Percentiles rank a stretch among this genome's conserved stretches.
Conservation (phyloP, 2,329 filamentous ascomycete genomes). For the Fusarium phyllophilum region DNA sequence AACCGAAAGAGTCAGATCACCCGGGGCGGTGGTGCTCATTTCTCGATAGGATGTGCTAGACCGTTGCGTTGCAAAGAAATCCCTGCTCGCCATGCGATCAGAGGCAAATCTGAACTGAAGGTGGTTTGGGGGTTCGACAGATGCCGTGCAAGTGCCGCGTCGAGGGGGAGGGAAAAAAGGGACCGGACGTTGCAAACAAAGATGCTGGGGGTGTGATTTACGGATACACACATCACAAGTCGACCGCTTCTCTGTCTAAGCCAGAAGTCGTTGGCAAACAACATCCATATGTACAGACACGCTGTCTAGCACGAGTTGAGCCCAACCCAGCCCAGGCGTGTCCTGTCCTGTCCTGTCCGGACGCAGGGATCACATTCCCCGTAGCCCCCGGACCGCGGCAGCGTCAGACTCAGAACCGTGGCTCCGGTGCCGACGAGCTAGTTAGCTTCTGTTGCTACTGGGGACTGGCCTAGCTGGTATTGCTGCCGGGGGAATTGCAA, state of each 20-base stretch:
- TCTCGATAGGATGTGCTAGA: conserved; percentile 15
- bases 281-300: conserved; percentile 6
- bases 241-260: conserved; percentile 20
- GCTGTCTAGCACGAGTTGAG: conserved; percentile 12
- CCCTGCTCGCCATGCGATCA: conserved; percentile 36
- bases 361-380: conserved; percentile 37
- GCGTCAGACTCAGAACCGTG: conserved; percentile 44
- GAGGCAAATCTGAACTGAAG: conserved; percentile 3
- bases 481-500: conserved; percentile 20
- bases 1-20: conserved; percentile 37
- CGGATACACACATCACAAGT: neutral
- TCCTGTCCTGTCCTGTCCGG: conserved; percentile 34
- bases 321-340: conserved; percentile 9
- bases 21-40: conserved; percentile 13
- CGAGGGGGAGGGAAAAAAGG: neutral
- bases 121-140: conserved; percentile 17
- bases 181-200: neutral
- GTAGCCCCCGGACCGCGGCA: conserved; percentile 38
- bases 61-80: conserved; percentile 13
- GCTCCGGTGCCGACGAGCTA: conserved; percentile 41
- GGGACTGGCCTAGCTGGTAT: neutral
- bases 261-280: conserved; percentile 20
- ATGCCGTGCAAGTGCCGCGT: conserved; percentile 37
- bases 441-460: neutral
- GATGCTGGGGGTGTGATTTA: neutral